Evolutionary conservation across 2,329 filamentous ascomycete genomes (phyloP).

Genomic region (Phialophora chinensis): DNA sequence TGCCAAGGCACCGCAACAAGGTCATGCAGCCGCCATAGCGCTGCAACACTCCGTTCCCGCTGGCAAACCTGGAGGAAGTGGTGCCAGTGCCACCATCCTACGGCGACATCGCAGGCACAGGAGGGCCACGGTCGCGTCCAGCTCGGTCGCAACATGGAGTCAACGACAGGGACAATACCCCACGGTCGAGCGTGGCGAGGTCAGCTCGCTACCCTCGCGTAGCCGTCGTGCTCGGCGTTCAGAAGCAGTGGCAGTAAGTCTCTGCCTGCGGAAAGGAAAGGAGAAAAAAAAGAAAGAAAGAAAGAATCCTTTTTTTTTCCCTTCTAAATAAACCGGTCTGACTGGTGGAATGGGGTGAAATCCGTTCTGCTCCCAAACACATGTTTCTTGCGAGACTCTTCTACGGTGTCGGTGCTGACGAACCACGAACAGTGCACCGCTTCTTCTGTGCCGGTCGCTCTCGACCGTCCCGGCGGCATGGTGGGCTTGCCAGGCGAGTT

Average conservation of each 20-base stretch:
- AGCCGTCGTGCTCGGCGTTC: slow-evolving; percentile 77
- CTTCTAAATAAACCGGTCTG: background rate
- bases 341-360: too few relatives aligned
- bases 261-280: background rate
- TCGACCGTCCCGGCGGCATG: slow-evolving; percentile 73
- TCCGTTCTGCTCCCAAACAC: background rate
- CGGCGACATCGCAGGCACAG: slow-evolving; percentile 6
- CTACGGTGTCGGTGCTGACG: background rate
- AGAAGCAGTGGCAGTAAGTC: slow-evolving; percentile 67
- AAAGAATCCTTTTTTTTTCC: background rate
- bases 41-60: slow-evolving; percentile 24
- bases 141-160: background rate
- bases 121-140: background rate
- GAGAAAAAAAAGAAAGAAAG: background rate
- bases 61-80: slow-evolving; percentile 29
- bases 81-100: slow-evolving; percentile 18
- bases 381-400: background rate
- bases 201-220: slow-evolving; percentile 72
- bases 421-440: slow-evolving; percentile 56
- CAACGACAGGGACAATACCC: slow-evolving; percentile 5
- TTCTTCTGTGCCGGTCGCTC: slow-evolving; percentile 74
- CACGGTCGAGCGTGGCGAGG: slow-evolving; percentile 24
- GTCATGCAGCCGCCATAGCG: slow-evolving; percentile 38
- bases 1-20: slow-evolving; percentile 4
- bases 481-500: slow-evolving; percentile 71